phyloP scores from a whole-genome alignment of 2,329 filamentous ascomycete species.

The Colletotrichum destructivum region DNA sequence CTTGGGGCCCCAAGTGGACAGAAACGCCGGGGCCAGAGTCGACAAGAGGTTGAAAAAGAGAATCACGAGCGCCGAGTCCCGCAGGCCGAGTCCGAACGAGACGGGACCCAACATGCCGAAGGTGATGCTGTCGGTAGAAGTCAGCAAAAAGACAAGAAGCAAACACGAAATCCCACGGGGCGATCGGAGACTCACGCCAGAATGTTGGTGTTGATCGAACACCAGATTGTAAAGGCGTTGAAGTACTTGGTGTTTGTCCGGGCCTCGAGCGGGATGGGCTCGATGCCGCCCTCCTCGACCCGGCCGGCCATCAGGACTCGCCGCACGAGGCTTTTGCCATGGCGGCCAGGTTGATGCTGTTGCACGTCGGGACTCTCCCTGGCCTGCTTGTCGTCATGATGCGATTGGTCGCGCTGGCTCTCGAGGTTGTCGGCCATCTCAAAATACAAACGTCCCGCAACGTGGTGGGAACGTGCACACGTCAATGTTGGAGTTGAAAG shows the following conservation, averaged over 20 bases:
- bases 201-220: slow-evolving; percentile 51
- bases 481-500: background rate
- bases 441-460: too few relatives aligned
- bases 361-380: slow-evolving; percentile 3
- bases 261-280: slow-evolving; percentile 50
- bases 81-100: slow-evolving; percentile 58
- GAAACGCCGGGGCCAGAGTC: slow-evolving; percentile 56
- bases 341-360: slow-evolving; percentile 1
- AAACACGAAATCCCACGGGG: too few relatives aligned
- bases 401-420: slow-evolving; percentile 17
- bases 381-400: slow-evolving; percentile 16
- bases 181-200: slow-evolving; percentile 47
- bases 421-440: slow-evolving; percentile 24
- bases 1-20: slow-evolving; percentile 59
- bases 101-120: slow-evolving; percentile 63
- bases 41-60: slow-evolving; percentile 62
- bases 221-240: slow-evolving; percentile 52
- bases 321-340: slow-evolving; percentile 23
- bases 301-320: slow-evolving; percentile 40
- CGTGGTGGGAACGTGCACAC: background rate
- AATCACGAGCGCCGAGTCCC: slow-evolving; percentile 60
- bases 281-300: slow-evolving; percentile 50
- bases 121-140: slow-evolving; percentile 49
- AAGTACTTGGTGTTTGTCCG: slow-evolving; percentile 50
- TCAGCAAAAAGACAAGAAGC: slow-evolving; percentile 7